phyloP scores from a whole-genome alignment of 108 stramenopile species.

The Skeletonema menzelii region DNA sequence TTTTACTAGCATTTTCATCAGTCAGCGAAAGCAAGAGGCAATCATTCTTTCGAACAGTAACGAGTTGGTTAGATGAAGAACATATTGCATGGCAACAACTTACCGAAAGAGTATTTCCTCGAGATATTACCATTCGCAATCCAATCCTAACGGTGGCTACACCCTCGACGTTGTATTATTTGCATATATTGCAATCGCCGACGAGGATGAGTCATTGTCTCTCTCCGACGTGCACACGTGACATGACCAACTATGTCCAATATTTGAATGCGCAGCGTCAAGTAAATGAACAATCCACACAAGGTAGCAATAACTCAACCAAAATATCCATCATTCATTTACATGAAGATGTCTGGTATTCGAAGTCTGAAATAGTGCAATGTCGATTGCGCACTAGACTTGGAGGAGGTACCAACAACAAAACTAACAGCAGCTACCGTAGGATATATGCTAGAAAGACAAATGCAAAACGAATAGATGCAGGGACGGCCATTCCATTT shows the following conservation, averaged over 20 bases:
- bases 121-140: neutral
- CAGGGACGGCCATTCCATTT: slow-evolving; percentile 35
- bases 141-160: neutral
- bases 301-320: neutral
- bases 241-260: neutral
- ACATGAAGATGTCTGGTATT: slow-evolving; percentile 60
- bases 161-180: neutral
- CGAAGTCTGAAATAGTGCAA: slow-evolving; percentile 40
- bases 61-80: neutral
- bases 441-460: slow-evolving; percentile 59
- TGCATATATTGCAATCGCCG: neutral
- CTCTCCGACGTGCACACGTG: neutral
- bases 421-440: too few species aligned
- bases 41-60: neutral
- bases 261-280: neutral
- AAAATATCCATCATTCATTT: slow-evolving; percentile 47
- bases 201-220: neutral
- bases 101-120: neutral
- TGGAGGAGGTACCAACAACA: neutral
- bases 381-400: slow-evolving; percentile 34
- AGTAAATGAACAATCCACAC: neutral
- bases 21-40: neutral
- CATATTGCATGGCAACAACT: neutral
- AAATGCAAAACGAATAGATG: slow-evolving; percentile 17
- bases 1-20: neutral